A percentile compares a stretch with the other conserved stretches of the same genome.
Evolutionary conservation across 1,139 yeast genomes (phyloP).

Genomic region (Kluyveromyces sp.): DNA sequence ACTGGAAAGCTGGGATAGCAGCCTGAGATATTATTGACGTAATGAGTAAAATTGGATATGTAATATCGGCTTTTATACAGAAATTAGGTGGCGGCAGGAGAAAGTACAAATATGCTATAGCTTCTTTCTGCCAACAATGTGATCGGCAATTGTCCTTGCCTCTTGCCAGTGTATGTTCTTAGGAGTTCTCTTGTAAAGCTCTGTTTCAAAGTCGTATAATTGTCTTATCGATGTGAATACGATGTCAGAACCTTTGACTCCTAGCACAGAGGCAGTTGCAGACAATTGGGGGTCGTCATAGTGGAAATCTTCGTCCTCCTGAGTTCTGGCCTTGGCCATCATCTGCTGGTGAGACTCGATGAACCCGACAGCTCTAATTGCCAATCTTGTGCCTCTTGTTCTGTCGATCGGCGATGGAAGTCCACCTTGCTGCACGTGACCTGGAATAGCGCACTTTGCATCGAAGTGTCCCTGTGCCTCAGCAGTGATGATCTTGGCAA

Average conservation of each 20-base stretch:
- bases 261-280: constrained; percentile 77
- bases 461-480: constrained; percentile 63
- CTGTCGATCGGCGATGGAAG: constrained; percentile 76
- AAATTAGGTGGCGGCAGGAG: not conserved
- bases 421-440: constrained; percentile 80
- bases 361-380: constrained; percentile 62
- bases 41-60: not conserved
- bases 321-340: constrained; percentile 28
- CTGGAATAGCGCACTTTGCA: constrained; percentile 72
- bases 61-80: not conserved
- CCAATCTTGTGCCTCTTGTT: constrained; percentile 61
- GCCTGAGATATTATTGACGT: not conserved
- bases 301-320: constrained; percentile 30
- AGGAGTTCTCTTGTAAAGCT: constrained; percentile 74
- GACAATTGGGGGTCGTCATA: constrained; percentile 33
- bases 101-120: not conserved
- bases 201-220: constrained; percentile 82
- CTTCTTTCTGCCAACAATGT: constrained; percentile 66
- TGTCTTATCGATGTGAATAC: constrained; percentile 65
- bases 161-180: constrained; percentile 78
- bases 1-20: too few relatives aligned
- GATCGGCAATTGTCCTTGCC: constrained; percentile 72
- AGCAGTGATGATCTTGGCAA: constrained; percentile 63
- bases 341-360: constrained; percentile 43
- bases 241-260: constrained; percentile 73